phyloP scores from a whole-genome alignment of 2,329 filamentous ascomycete species.

The Fusarium drepaniforme region DNA sequence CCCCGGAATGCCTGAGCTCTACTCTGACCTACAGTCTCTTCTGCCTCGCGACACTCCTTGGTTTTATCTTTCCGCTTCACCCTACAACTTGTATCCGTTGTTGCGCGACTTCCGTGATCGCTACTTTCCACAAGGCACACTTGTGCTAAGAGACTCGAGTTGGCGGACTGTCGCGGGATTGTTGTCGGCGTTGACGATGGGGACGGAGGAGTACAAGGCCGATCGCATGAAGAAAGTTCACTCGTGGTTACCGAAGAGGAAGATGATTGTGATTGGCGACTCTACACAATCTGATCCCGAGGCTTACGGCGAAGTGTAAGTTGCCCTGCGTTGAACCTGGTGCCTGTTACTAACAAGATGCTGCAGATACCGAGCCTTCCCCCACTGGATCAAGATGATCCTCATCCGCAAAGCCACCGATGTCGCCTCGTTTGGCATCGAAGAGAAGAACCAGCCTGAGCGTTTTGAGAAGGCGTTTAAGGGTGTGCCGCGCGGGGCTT shows the following conservation, averaged over 20 bases:
- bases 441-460: slow-evolving; percentile 78
- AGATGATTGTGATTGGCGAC: slow-evolving; percentile 89
- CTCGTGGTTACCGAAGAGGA: slow-evolving; percentile 80
- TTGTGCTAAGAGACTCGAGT: slow-evolving; percentile 86
- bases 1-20: slow-evolving; percentile 86
- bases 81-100: slow-evolving; percentile 94
- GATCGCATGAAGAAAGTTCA: slow-evolving; percentile 83
- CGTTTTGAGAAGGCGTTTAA: slow-evolving; percentile 89
- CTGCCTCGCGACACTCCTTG: slow-evolving; percentile 75
- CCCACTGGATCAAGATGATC: slow-evolving; percentile 85
- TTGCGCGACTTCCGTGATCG: slow-evolving; percentile 78
- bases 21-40: slow-evolving; percentile 71
- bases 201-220: slow-evolving; percentile 89
- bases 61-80: slow-evolving; percentile 95
- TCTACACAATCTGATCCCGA: slow-evolving; percentile 94
- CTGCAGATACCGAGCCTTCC: slow-evolving; percentile 69
- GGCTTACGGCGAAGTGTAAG: slow-evolving; percentile 84
- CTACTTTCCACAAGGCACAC: slow-evolving; percentile 81
- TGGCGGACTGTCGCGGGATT: slow-evolving; percentile 89
- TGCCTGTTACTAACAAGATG: slow-evolving; percentile 19
- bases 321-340: background rate
- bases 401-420: slow-evolving; percentile 88
- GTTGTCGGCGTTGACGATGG: slow-evolving; percentile 81
- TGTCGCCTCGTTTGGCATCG: slow-evolving; percentile 75
- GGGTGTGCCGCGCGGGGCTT: slow-evolving; percentile 75